Base-by-base conservation (phyloP, 768 basidiomycete genomes). In the Cystofilobasidium ferigula region DNA sequence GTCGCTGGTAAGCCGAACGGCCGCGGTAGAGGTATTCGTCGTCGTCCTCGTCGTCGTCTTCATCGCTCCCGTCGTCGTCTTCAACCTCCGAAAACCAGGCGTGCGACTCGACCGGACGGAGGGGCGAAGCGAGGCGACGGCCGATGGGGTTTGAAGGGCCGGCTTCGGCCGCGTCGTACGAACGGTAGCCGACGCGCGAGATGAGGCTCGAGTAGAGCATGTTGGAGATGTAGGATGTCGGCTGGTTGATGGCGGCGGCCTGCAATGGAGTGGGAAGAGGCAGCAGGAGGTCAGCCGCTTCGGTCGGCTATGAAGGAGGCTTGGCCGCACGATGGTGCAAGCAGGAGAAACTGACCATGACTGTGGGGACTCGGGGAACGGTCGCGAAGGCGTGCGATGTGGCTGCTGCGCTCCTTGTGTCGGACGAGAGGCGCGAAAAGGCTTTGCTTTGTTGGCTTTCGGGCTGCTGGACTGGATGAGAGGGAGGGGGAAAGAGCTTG, bases 31-130 rank as follows among this genome's bases (percentile, higher is more conserved):
- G 5, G 28, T 30, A 8, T 26, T 54, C 51, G 28, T 30, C 30
- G 51, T 54, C 51, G 51, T 54, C 51, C 28, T 32, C 30, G 51
- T n/a, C n/a, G 24, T 54, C 47, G 47, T 48, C 47, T 3, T 54
- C 51, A 1, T 32, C 30, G 26, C 28, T 32, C 13, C 24, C 45
- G 30, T 32, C 30, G 51, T 10, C 40, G 40, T 42, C 40, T 20
- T 20, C 40, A 42, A 10, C 40, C 10, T 42, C 40, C 10, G 51
- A 54, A 13, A 28, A 28, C 51, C 51, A 54, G 51, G 14, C 51
- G 18, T 2, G 20, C 13, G 51, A 5, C 12, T 12, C 26, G 51
- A 54, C 51, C 13, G 28, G 18, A 1, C 51, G 26, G 18, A 28
- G 51, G 14, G 51, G 51, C 14, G 51, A 54, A 1, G 51, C 51